Base-by-base conservation (phyloP, 768 basidiomycete genomes). In the Zangia roseola region DNA sequence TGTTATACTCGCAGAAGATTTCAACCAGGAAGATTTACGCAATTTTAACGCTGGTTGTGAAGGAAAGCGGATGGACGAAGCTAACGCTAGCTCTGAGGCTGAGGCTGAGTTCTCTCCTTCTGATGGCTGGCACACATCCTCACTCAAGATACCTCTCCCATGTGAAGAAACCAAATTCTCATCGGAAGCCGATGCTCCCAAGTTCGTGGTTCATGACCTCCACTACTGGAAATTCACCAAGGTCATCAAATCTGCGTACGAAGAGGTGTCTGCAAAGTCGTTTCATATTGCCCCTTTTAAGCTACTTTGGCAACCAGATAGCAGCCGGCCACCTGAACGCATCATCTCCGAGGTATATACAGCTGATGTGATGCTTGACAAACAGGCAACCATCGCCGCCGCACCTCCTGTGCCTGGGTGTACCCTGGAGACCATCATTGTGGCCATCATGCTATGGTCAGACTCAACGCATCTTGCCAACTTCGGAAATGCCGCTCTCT, bases 181-280 rank as follows among this genome's bases (percentile, higher is more conserved):
- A 0, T n/a, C n/a, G n/a, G 47, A 52, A 6, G 5, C 6, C 2
- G 10, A 0, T 0, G 38, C 49, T 0, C 44, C 45, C 0, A 10
- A 25, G 5, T 66, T 69, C 25, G 1, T 20, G 2, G 52, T 71
- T 0, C 58, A 64, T 6, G 71, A 66, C 0, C 48, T 73, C 2
- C 51, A 53, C 13, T 64, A 61, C 43, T 50, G 57, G 0, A 61
- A 55, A 12, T 46, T 66, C 10, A 54, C 58, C 0, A 45, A 61
- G 1, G 53, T 69, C 4, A 54, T 71, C 30, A 45, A 52, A 33
- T 36, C 53, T 0, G 57, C 61, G 12, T 68, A 68, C 45, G 10
- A 28, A 1, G 47, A 59, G 17, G 47, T 50, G 0, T 47, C 63
- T 1, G 39, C 47, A 1, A 40, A 58, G 8, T 21, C 1, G 0